Evolutionary conservation across 306 rosid genomes (phyloP).

Genomic region (Begonia peltatifolia): DNA sequence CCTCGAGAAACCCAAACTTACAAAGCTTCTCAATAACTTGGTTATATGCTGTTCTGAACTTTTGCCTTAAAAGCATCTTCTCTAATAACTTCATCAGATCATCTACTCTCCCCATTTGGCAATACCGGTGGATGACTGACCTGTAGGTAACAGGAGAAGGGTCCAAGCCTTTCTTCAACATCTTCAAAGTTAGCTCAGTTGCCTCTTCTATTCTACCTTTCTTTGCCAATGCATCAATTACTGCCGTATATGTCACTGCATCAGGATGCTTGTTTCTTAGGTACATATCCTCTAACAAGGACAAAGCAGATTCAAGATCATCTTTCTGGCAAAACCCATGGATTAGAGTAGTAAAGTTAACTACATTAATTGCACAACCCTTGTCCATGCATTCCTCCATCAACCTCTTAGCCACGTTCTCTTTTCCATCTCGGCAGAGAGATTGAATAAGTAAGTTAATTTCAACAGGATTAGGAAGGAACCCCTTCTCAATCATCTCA

Average conservation of each 20-base stretch:
- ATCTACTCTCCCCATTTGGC: slow-evolving; percentile 49
- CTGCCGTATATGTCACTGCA: slow-evolving; percentile 54
- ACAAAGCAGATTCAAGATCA: slow-evolving; percentile 63
- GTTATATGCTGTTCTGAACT: slow-evolving; percentile 46
- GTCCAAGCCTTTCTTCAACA: slow-evolving; percentile 57
- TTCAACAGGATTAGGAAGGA: slow-evolving; percentile 66
- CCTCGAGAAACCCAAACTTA: slow-evolving; percentile 48
- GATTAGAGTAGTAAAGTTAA: slow-evolving; percentile 72
- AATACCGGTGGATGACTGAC: slow-evolving; percentile 59
- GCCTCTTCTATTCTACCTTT: slow-evolving; percentile 67
- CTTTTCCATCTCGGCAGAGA: slow-evolving; percentile 47
- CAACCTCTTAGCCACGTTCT: slow-evolving; percentile 53
- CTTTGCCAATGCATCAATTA: slow-evolving; percentile 65
- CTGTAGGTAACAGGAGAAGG: slow-evolving; percentile 84
- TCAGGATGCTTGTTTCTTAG: slow-evolving; percentile 79
- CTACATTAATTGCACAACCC: slow-evolving; percentile 71
- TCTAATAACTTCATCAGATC: slow-evolving; percentile 54
- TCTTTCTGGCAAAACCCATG: slow-evolving; percentile 67
- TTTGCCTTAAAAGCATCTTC: slow-evolving; percentile 48
- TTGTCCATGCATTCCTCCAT: slow-evolving; percentile 57
- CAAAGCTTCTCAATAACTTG: slow-evolving; percentile 83
- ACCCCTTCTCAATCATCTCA: slow-evolving; percentile 60
- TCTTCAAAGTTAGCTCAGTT: slow-evolving; percentile 36
- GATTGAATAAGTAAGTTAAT: slow-evolving; percentile 60
- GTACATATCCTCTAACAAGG: slow-evolving; percentile 77